Evolutionary conservation across 208 protist genomes (phyloP).

Genomic region (Trypanosoma congolense): DNA sequence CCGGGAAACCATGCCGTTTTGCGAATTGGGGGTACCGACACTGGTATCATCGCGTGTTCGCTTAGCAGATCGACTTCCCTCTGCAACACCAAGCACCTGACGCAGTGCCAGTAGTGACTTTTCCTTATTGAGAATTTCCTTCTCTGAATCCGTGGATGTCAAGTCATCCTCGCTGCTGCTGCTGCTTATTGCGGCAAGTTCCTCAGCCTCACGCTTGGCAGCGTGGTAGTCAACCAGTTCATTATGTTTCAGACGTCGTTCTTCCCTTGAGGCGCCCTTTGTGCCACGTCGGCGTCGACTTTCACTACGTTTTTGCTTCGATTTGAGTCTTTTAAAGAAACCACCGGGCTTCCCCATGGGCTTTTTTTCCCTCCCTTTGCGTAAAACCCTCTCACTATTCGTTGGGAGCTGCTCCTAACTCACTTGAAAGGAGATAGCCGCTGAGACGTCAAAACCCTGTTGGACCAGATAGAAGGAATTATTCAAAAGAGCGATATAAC

Average conservation of each 20-base stretch:
- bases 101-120: conserved; percentile 36
- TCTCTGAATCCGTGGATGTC: conserved; percentile 53
- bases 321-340: conserved; percentile 81
- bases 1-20: no score
- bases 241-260: conserved; percentile 59
- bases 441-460: no score
- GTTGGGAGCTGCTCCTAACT: no score
- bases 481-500: no score
- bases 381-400: no score
- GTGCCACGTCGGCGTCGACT: conserved; percentile 56
- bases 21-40: background rate
- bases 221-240: conserved; percentile 70
- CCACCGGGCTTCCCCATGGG: conserved; percentile 75
- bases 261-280: conserved; percentile 77
- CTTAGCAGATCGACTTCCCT: background rate
- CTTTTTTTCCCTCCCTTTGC: no score
- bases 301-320: conserved; percentile 54
- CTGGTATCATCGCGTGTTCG: background rate
- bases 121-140: conserved; percentile 27
- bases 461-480: no score
- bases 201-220: conserved; percentile 66
- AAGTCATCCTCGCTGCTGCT: conserved; percentile 49
- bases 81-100: conserved; percentile 29
- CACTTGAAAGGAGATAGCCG: no score
- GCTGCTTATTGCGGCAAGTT: conserved; percentile 72